Conservation (phyloP, 805 yeast species). For the Pichia gijzeniarum region DNA sequence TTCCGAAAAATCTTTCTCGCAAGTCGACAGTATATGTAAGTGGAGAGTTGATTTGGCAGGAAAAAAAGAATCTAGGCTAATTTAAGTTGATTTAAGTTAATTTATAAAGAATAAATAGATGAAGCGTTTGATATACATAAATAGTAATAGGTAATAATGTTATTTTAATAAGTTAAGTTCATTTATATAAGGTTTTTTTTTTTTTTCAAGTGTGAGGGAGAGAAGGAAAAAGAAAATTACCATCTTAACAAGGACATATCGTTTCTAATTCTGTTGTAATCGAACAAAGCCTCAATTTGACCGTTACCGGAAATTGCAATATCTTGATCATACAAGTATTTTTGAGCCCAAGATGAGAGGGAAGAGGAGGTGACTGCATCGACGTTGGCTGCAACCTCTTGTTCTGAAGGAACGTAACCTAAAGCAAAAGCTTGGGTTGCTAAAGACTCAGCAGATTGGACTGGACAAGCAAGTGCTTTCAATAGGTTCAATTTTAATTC, state of each 20-base stretch:
- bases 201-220: not conserved
- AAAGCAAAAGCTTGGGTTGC: constrained; percentile 53
- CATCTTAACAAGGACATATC: constrained; percentile 88
- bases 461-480: constrained; percentile 37
- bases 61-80: too few relatives aligned
- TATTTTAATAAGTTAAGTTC: not conserved
- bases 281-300: constrained; percentile 77
- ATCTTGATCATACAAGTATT: constrained; percentile 77
- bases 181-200: not conserved
- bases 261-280: constrained; percentile 80
- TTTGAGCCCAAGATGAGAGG: constrained; percentile 68
- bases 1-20: too few relatives aligned
- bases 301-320: constrained; percentile 80
- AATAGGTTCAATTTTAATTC: constrained; percentile 60
- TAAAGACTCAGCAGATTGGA: constrained; percentile 37
- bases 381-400: constrained; percentile 53
- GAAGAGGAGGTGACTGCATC: constrained; percentile 57
- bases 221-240: constrained; percentile 28
- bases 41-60: too few relatives aligned
- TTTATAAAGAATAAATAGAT: too few relatives aligned
- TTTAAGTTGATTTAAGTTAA: too few relatives aligned
- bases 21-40: too few relatives aligned
- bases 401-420: constrained; percentile 57
- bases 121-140: too few relatives aligned
- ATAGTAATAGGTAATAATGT: too few relatives aligned